Conservation (phyloP, 306 rosid genomes). For the Cicer yamashitae region DNA sequence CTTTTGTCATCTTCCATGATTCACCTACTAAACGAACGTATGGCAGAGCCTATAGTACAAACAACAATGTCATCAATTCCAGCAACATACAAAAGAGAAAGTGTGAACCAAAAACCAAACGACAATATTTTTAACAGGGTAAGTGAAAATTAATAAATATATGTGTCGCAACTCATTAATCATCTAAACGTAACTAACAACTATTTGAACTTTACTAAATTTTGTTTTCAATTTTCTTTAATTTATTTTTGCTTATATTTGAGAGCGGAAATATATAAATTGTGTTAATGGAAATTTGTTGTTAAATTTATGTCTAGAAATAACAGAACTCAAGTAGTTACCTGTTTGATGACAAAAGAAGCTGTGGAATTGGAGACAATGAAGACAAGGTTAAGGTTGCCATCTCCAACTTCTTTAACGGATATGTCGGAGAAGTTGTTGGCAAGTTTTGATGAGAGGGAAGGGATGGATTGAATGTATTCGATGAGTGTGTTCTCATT, state of each 20-base stretch:
- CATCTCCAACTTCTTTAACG: conserved; percentile 86
- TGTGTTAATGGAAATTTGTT: too few relatives aligned
- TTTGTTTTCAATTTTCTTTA: too few relatives aligned
- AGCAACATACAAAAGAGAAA: too few relatives aligned
- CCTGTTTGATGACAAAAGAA: conserved; percentile 89
- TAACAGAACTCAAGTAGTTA: neutral
- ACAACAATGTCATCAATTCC: conserved; percentile 12
- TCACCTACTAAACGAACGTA: conserved; percentile 85
- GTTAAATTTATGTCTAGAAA: too few relatives aligned
- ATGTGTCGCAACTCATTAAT: too few relatives aligned
- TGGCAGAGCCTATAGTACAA: conserved; percentile 68
- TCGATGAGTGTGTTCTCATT: conserved; percentile 66
- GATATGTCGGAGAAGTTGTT: conserved; percentile 55
- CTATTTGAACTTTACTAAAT: too few relatives aligned
- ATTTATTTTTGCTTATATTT: too few relatives aligned
- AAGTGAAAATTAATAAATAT: too few relatives aligned
- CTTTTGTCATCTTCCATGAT: conserved; percentile 94
- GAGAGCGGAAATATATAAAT: too few relatives aligned
- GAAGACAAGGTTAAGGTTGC: conserved; percentile 83
- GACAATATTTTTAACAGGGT: too few relatives aligned
- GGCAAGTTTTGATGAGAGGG: conserved; percentile 65
- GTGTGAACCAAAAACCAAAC: neutral
- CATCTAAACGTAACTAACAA: too few relatives aligned
- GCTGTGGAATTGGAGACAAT: conserved; percentile 64
- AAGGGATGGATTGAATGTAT: conserved; percentile 71